Evolutionary conservation across 768 basidiomycete species (phyloP).

Genomic region (Baorangia bicolor): DNA sequence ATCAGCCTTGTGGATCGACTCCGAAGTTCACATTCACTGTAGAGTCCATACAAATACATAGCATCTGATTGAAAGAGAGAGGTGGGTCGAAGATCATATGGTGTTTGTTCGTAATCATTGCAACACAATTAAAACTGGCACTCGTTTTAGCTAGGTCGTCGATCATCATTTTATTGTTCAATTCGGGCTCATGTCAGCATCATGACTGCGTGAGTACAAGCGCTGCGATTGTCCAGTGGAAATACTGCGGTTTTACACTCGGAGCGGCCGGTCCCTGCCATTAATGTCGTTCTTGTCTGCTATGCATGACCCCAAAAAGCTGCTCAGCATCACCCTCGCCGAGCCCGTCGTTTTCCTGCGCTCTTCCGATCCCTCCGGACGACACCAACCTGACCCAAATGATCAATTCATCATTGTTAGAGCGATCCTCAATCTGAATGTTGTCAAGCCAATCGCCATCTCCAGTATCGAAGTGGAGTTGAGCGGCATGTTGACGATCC

Average conservation of each 20-base stretch:
- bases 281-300: background rate
- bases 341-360: conserved; percentile 77
- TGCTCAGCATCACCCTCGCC: conserved; percentile 58
- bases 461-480: conserved; percentile 83
- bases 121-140: too few relatives aligned
- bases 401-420: conserved; percentile 64
- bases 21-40: too few relatives aligned
- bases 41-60: too few relatives aligned
- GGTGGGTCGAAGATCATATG: too few relatives aligned
- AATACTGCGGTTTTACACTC: background rate
- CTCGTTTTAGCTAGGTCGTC: too few relatives aligned
- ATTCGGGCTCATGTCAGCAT: too few relatives aligned
- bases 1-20: too few relatives aligned
- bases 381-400: conserved; percentile 31
- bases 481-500: conserved; percentile 61
- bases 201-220: background rate
- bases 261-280: too few relatives aligned
- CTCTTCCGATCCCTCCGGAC: conserved; percentile 46
- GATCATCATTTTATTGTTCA: too few relatives aligned
- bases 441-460: conserved; percentile 80
- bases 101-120: too few relatives aligned
- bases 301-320: conserved; percentile 37
- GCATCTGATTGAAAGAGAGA: too few relatives aligned
- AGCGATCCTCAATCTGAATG: conserved; percentile 60
- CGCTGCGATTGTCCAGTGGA: too few relatives aligned